Evolutionary conservation across 2,329 filamentous ascomycete species (phyloP), one percentile per base, ranked within the genome.

Genomic region (Microdochium paspali): DNA sequence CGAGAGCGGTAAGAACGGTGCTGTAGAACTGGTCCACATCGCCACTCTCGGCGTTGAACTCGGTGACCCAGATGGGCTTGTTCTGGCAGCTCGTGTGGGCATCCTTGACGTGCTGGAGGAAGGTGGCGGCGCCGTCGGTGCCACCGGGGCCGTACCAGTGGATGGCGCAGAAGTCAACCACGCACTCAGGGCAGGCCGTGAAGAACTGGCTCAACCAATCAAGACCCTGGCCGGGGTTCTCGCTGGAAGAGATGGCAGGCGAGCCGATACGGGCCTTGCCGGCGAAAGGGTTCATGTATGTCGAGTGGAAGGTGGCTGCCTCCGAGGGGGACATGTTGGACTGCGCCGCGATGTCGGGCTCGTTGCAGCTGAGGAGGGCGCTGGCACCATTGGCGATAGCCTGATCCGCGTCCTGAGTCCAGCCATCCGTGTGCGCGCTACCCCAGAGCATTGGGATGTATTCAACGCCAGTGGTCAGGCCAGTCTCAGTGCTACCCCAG

Each of bases 361-460:
- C 84, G 73, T 88, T 88, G 76, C 85, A 86, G 62, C 74, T 73
- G 58, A 87, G 73, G 47, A 87, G 63, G 56, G 73, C 70, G 52
- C 70, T 75, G 53, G 74, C 66, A 48, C 82, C 83, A 12, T 61
- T 61, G 45, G 62, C 55, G 51, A 85, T 73, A 51, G 78, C 77
- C 15, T 63, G 59, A 46, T 72, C 61, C 43, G 73, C 80, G 51
- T 74, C 71, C 13, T 50, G 43, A 26, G 58, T 54, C 80, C 82
- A 87, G 56, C 58, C 60, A 47, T 55, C 47, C 48, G 71, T 71
- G 61, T 76, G 70, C 12, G 65, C 62, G 47, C 71, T 62, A 46
- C 77, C 74, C 82, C 79, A 87, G 44, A 87, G 76, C 66, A 80
- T 85, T 53, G 86, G 85, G 47, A 85, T 73, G 67, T 72, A 90